A percentile compares a stretch with the other conserved stretches of the same genome.
phyloP scores from a whole-genome alignment of 441 rosid genomes.

The Jatropha multifida region DNA sequence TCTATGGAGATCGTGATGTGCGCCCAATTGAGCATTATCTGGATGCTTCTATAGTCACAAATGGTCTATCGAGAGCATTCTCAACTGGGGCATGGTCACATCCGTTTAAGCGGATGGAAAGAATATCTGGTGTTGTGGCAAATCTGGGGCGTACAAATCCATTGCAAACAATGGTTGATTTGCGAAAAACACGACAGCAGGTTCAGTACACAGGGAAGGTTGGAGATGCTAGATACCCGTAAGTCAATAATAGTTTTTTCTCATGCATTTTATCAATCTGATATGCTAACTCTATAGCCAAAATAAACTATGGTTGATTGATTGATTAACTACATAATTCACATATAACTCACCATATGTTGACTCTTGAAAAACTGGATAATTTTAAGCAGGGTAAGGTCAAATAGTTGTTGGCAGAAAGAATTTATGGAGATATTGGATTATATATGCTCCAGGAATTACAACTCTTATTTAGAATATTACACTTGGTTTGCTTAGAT shows the following conservation, averaged over 20 bases:
- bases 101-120: conserved; percentile 76
- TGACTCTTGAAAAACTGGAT: too few relatives aligned
- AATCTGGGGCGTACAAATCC: conserved; percentile 89
- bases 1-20: conserved; percentile 58
- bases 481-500: conserved; percentile 4
- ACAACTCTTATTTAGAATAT: neutral
- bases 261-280: neutral
- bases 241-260: conserved; percentile 35
- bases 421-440: neutral
- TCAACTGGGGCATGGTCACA: conserved; percentile 99
- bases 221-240: conserved; percentile 98
- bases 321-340: too few relatives aligned
- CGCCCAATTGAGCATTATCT: conserved; percentile 75
- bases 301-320: too few relatives aligned
- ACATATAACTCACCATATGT: too few relatives aligned
- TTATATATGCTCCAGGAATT: neutral
- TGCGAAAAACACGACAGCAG: conserved; percentile 82
- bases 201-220: conserved; percentile 88
- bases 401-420: neutral
- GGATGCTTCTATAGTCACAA: conserved; percentile 85
- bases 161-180: conserved; percentile 74
- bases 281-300: neutral
- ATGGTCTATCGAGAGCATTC: conserved; percentile 88
- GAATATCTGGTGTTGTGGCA: conserved; percentile 88
- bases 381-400: neutral